Base-by-base conservation (phyloP, 2,329 filamentous ascomycete species). In the Neobulgaria alba region DNA sequence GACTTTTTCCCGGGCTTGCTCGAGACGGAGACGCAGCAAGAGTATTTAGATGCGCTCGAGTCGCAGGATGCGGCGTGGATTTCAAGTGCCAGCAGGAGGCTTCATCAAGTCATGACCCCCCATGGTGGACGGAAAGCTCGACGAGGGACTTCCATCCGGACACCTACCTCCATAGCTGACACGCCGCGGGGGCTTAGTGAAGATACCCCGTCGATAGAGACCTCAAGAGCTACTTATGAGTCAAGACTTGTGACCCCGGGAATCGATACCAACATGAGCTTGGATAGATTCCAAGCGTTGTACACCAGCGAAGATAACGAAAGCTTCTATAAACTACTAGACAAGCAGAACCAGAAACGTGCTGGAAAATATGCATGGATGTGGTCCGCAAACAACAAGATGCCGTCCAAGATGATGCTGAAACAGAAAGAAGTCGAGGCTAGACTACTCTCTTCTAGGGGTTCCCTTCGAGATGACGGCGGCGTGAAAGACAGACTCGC, bases 281-380 rank as follows among this genome's bases (percentile, higher is more conserved):
- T 98, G 1, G 78, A 81, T 39, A 77, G 81, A 1, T 98, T 95
- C 56, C 92, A 98, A 58, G 75, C 84, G 3, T 90, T 85, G 52
- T 96, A 95, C 64, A 98, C 90, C 1, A 95, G 87, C 57, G 92
- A 98, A 62, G 92, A 98, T 61, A 96, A 96, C 58, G 92, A 95
- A 59, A 93, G 85, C 53, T 96, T 98, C 67, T 94, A 95, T 63
- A 83, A 82, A 53, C 71, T 98, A 1, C 68, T 96, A 19, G 92
- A 98, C 64, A 85, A 81, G 56, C 87, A 95, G 57, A 98, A 95
- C 57, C 73, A 80, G 46, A 90, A 88, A 60, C 77, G 73, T 37
- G 81, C 84, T 0, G 82, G 89, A 56, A 94, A 90, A 55, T 85
- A 95, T 57, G 79, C 79, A 1, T 95, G 90, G 84, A 69, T 96